phyloP scores from a whole-genome alignment of 768 basidiomycete species.

The Tulasnella sp. region DNA sequence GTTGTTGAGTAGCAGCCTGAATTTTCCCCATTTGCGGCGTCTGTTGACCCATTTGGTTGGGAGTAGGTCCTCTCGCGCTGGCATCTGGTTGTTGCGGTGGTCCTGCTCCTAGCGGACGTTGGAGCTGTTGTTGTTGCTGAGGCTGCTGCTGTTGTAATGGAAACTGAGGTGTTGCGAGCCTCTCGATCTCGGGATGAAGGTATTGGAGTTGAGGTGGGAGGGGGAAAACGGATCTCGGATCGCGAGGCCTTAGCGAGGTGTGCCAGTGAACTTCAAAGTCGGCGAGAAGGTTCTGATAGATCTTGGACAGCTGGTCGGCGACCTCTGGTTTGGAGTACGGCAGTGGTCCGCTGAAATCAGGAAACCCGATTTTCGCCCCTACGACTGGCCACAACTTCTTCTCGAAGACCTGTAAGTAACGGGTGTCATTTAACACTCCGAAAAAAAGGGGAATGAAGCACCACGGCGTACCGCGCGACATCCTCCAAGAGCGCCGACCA shows the following conservation, averaged over 20 bases:
- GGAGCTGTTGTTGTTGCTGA: not conserved
- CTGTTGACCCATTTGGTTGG: constrained; percentile 4
- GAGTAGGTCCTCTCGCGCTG: not conserved
- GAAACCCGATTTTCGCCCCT: constrained; percentile 26
- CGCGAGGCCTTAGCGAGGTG: not conserved
- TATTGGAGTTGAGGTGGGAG: constrained; percentile 8
- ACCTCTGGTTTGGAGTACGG: constrained; percentile 13
- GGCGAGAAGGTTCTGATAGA: constrained; percentile 11
- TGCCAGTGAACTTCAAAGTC: constrained; percentile 25
- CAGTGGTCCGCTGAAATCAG: not conserved
- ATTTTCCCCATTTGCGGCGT: not conserved
- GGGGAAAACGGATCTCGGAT: not conserved
- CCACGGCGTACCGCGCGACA: not conserved
- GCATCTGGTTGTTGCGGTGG: not conserved
- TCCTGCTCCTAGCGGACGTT: not conserved
- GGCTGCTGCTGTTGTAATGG: not conserved
- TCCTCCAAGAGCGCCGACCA: constrained; percentile 21
- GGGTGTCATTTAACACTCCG: not conserved
- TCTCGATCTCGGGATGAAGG: constrained; percentile 17
- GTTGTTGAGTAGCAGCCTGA: constrained; percentile 22
- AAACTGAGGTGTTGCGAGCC: not conserved
- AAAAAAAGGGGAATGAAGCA: not conserved
- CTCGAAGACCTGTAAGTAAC: not conserved
- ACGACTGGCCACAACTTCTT: constrained; percentile 8
- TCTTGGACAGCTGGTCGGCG: constrained; percentile 9